Base-by-base conservation (phyloP, 768 basidiomycete species). In the Rhizopogon sp. region DNA sequence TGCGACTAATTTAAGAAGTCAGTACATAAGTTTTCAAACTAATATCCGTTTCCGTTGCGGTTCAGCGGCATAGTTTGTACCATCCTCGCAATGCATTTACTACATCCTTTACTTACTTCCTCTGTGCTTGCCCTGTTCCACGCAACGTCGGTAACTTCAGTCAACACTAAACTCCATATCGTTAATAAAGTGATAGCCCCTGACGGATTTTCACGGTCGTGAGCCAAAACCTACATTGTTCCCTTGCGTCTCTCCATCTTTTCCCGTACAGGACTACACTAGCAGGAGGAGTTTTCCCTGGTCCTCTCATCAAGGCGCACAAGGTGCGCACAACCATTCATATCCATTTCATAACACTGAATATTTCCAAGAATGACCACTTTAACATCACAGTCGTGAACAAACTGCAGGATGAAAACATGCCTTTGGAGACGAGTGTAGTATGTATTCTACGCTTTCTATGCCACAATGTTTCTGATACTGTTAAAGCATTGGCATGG, bases 251-350 rank as follows among this genome's bases (percentile, higher is more conserved):
- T 22, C 2, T 4, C 5, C 31, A 59, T 4, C 6, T 13, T 13
- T 13, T 25, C 25, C 37, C 31, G 25, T n/a, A 28, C 25, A 78
- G 77, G 39, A 63, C 79, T 20, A 70, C 75, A 3, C 64, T 82
- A 40, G 76, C 78, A 33, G 73, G 71, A 29, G 79, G 79, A 13
- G 68, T 58, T 2, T 78, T 79, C 53, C 81, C 79, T 2, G 81
- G 22, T 25, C 22, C 22, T 25, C 22, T 25, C 22, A 25, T 25
- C 22, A 25, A 25, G 22, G 22, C 22, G 22, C 22, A 25, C 22
- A 25, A 25, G 22, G 22, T 25, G 22, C 22, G 22, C 22, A 25
- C 1, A 3, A 25, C 22, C 22, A 25, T 25, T 25, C 22, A 3
- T 25, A 25, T 25, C 22, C 22, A 25, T 25, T 25, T 25, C 22